A percentile compares a stretch with the other conserved stretches of the same genome.
phyloP scores from a whole-genome alignment of 306 rosid species.

The Trifolium repens region DNA sequence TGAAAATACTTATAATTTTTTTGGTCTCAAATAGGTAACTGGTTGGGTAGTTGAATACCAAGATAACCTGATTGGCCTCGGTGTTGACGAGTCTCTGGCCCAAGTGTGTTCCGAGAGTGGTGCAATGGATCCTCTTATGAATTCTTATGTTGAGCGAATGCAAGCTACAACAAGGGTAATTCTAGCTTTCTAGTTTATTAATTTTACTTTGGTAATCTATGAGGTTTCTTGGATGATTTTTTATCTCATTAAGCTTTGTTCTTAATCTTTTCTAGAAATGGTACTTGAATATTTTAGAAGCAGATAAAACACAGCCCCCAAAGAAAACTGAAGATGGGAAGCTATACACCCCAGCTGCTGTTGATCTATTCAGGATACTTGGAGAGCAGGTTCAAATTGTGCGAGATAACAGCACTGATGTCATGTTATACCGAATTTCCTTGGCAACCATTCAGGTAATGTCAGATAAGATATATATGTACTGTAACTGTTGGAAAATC shows the following conservation, averaged over 20 bases:
- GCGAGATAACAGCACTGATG: constrained; percentile 95
- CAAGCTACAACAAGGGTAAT: constrained; percentile 95
- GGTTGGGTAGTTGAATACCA: constrained; percentile 99
- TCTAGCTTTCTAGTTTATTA: constrained; percentile 25
- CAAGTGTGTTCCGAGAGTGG: constrained; percentile 99
- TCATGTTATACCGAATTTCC: constrained; percentile 94
- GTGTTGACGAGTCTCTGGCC: constrained; percentile 92
- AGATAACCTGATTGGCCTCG: constrained; percentile 87
- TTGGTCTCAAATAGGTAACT: constrained; percentile 69
- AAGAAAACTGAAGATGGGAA: constrained; percentile 98
- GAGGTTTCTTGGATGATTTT: constrained; percentile 33
- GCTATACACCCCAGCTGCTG: constrained; percentile 97
- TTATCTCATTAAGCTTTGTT: constrained; percentile 36
- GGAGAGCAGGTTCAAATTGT: constrained; percentile 99
- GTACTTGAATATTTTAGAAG: constrained; percentile 97
- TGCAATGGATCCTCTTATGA: constrained; percentile 99
- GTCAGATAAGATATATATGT: constrained; percentile 25
- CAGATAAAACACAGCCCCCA: constrained; percentile 94
- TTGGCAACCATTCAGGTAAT: constrained; percentile 94
- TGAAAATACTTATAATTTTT: background rate
- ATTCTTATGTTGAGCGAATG: constrained; percentile 96
- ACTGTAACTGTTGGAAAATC: constrained; percentile 11
- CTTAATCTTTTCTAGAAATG: constrained; percentile 72
- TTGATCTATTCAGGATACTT: constrained; percentile 95
- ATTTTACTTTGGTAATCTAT: constrained; percentile 37